Base-by-base conservation (phyloP, 129 eudicot genomes). In the Pittosporum tobira region DNA sequence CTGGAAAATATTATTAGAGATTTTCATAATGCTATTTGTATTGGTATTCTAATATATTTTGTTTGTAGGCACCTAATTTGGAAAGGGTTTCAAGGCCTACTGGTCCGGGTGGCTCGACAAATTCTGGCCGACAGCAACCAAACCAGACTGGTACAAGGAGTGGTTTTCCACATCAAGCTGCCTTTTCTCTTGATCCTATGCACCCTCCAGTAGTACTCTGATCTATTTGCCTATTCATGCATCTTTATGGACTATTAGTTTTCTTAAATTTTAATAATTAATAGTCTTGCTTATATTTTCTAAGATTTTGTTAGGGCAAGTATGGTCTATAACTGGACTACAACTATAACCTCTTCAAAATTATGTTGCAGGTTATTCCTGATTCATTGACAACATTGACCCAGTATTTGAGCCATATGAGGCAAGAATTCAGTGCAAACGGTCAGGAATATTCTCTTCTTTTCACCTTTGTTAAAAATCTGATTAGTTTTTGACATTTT, bases 351-450 rank as follows among this genome's bases (percentile, higher is more conserved):
- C n/a, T 50, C 45, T 59, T 62, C 49, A 37, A 51, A 19, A 29
- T 57, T 37, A 3, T 16, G 3, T 40, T 69, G 67, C 86, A 89
- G 97, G 78, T 85, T 50, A 82, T 89, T 70, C 97, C 88, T 42
- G 97, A 89, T 79, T 87, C 97, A 51, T 52, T 89, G 75, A 73
- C 88, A 56, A 89, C 97, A 51, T 73, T 89, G 72, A 70, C 81
- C 51, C 93, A 85, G 64, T 85, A 82, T 72, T 40, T 82, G 70
- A 80, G 71, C 57, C 81, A 71, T 26, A 68, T 89, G 84, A 82
- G 88, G 63, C 84, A 69, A 64, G 95, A 89, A 58, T 75, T 85
- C 26, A 57, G 52, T 30, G 73, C 74, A 66, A 84, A 56, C 69
- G 88, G 97, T 89, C 21, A 66, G 84, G 29, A 37, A 46, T 31